These are phyloP conservation scores for Chloranthus sessilifolius DNA, from an alignment of 164 flowering plant species.

Conservation along the genomic window DNA sequence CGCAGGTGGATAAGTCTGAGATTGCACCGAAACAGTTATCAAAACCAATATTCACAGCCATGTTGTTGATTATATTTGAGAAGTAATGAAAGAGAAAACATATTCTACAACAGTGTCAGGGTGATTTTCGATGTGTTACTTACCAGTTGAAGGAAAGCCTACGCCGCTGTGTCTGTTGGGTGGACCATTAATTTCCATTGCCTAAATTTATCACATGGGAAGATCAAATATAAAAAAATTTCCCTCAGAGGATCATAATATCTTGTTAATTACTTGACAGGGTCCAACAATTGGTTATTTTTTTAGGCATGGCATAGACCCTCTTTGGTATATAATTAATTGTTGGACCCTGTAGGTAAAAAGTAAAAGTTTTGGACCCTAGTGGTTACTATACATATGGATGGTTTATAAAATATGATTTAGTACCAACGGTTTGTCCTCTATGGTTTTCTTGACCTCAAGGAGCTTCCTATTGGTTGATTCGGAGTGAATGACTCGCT, in stretches of 20 bases:
- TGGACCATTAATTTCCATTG: conserved; percentile 28
- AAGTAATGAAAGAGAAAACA: background rate
- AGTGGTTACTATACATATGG: too few relatives aligned
- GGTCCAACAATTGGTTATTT: too few relatives aligned
- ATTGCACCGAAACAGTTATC: conserved; percentile 26
- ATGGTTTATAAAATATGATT: too few relatives aligned
- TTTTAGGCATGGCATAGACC: too few relatives aligned
- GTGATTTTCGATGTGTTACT: background rate
- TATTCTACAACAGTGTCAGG: background rate
- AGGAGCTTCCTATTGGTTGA: conserved; percentile 49
- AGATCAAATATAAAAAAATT: too few relatives aligned
- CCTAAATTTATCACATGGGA: too few relatives aligned
- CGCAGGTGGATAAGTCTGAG: conserved; percentile 67
- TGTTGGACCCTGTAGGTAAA: too few relatives aligned
- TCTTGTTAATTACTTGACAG: too few relatives aligned
- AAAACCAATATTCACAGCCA: background rate
- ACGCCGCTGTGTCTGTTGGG: conserved; percentile 19
- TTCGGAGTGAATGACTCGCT: conserved; percentile 69
- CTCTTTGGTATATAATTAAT: too few relatives aligned
- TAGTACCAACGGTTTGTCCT: conserved; percentile 35
- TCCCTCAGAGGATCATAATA: too few relatives aligned
- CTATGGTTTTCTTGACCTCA: conserved; percentile 57
- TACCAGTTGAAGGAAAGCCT: conserved; percentile 23
- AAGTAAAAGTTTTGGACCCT: too few relatives aligned
- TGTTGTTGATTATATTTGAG: too few relatives aligned